Base-by-base conservation (phyloP, 177 flowering plant genomes). In the Vitis hybrid region DNA sequence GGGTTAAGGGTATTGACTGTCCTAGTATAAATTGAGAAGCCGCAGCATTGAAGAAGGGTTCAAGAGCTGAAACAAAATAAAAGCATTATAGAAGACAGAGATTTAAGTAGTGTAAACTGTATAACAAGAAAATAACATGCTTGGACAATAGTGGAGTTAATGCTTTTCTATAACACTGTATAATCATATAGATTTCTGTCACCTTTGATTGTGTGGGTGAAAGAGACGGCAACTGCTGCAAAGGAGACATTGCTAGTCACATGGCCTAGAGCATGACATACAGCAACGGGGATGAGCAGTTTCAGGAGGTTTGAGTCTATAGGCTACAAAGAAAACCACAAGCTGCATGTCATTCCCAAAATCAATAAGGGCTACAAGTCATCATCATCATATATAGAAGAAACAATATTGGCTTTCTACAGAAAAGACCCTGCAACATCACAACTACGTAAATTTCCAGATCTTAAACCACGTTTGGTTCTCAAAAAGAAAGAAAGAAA, bases 41-140 rank as follows among this genome's bases (percentile, higher is more conserved):
- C 71, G 94, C 82, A 68, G 98, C 98, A 79, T 92, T 92, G 88
- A 94, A 94, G 92, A 92, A 94, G 18, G 97, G 98, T 84, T 93
- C 96, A 56, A 92, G 85, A 50, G 91, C 89, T 87, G 83, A 57
- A 72, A 55, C 64, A 17, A 66, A 66, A 60, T 9, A 34, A 56
- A n/a, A 13, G 32, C 50, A 70, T 11, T 9, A 26, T 26, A 21
- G 32, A 62, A 18, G 49, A 32, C 2, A 57, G 3, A 26, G 14
- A 54, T 2, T 23, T 21, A 23, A 52, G 18, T 26, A 30, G 14
- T 10, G 50, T 26, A 26, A 3, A 34, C 0, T 14, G 8, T 7
- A 40, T 7, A 40, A 40, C 8, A 40, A 40, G 45, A 40, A 40
- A 40, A 5, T 5, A 40, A 40, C 8, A 5, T 40, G 45, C 45